A percentile compares a stretch with the other conserved stretches of the same genome.
Conservation (phyloP, 495 filamentous ascomycete genomes). For the Penicillium diatomitis region DNA sequence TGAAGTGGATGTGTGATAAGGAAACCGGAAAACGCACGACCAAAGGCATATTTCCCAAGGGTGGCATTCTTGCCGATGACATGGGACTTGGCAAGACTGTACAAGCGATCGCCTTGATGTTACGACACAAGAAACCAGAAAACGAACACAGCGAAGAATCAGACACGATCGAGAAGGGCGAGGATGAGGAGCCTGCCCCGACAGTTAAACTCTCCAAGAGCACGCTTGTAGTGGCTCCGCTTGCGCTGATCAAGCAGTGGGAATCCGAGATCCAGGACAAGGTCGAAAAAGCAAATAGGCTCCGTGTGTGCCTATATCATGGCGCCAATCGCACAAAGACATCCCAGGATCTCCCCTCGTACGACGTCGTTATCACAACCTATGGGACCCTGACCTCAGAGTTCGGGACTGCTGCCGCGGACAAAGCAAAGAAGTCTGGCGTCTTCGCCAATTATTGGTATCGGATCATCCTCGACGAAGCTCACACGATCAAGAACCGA, state of each 20-base stretch:
- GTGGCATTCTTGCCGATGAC: slow-evolving; percentile 85
- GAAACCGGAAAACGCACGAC: slow-evolving; percentile 72
- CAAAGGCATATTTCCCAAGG: slow-evolving; percentile 68
- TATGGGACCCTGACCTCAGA: slow-evolving; percentile 93
- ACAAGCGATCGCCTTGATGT: slow-evolving; percentile 73
- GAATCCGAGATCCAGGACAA: slow-evolving; percentile 82
- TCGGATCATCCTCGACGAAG: slow-evolving; percentile 90
- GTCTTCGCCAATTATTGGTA: slow-evolving; percentile 93
- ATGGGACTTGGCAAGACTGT: slow-evolving; percentile 96
- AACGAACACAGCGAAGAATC: slow-evolving; percentile 31
- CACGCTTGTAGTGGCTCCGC: slow-evolving; percentile 87
- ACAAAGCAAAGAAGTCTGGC: slow-evolving; percentile 58
- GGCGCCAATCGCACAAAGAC: slow-evolving; percentile 76
- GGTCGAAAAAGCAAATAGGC: slow-evolving; percentile 53
- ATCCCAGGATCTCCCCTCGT: slow-evolving; percentile 61
- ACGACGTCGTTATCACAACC: slow-evolving; percentile 96
- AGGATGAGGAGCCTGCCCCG: slow-evolving; percentile 42
- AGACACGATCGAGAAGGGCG: slow-evolving; percentile 14
- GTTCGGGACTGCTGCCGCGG: slow-evolving; percentile 49
- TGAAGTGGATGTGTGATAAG: slow-evolving; percentile 86
- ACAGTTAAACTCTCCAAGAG: slow-evolving; percentile 56
- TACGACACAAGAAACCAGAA: slow-evolving; percentile 67
- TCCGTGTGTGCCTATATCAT: slow-evolving; percentile 83
- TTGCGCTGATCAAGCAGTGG: slow-evolving; percentile 96
- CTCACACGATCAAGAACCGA: slow-evolving; percentile 95